Evolutionary conservation across 2,329 filamentous ascomycete genomes (phyloP), one percentile per base, ranked within the genome.

Genomic region (Alternaria metachromatica): DNA sequence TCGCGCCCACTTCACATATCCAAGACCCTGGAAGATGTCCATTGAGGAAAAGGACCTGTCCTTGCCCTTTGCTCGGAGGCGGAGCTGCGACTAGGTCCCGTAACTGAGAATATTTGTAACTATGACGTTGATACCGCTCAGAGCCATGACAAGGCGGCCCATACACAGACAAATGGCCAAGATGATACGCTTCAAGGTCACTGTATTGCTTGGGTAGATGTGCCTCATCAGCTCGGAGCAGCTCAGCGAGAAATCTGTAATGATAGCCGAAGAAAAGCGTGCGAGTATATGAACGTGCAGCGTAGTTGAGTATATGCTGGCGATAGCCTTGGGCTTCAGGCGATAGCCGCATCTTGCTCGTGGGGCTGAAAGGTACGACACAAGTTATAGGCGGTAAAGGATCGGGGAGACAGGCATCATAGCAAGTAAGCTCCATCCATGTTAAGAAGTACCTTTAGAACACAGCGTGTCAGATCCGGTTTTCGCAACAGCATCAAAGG

Each of bases 1-100:
- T 62, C 2, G 62, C 62, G 8, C 62, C 62, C 21, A 62, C 23
- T n/a, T 50, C 37, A 10, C 44, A 41, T 6, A 65, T 23, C 62
- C 62, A 65, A 4, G 62, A 65, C 3, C 62, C 62, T 11, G 62
- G 55, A n/a, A 65, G 15, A 13, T 65, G 62, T 7, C 62, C 62
- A 11, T 50, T 18, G 9, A 62, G 50, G 25, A 65, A 65, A 46
- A 65, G 62, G 13, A 65, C 44, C 18, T 65, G 62, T 8, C 62
- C 55, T 23, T 43, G 13, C 8, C 50, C 46, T 26, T 62, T 55
- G 12, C 13, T 13, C 2, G 58, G 49, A 26, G 50, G 28, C 44
- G 62, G 57, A 18, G 10, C 15, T 18, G 23, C n/a, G 3, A 45
- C 33, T 6, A 64, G 10, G 11, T 50, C 18, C 7, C 48, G 13